Percentiles rank a stretch among this genome's conserved stretches.
Evolutionary conservation across 2,329 filamentous ascomycete genomes (phyloP).

Genomic region (Fusarium torulosum): DNA sequence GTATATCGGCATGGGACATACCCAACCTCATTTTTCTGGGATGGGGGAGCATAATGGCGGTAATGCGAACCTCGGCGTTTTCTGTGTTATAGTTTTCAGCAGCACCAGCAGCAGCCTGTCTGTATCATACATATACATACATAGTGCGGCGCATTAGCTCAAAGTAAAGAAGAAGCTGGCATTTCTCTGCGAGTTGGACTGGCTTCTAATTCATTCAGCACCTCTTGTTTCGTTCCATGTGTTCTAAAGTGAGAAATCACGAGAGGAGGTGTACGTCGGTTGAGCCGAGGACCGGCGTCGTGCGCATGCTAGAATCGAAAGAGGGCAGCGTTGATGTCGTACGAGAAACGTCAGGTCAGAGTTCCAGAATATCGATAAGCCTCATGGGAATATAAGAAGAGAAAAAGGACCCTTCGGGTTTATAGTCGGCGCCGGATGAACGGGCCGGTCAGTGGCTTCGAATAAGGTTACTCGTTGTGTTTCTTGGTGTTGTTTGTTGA

Average conservation of each 20-base stretch:
- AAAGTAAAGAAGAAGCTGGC: constrained; percentile 22
- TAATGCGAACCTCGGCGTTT: constrained; percentile 39
- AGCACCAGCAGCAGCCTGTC: constrained; percentile 4
- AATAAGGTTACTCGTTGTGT: neutral
- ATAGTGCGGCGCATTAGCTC: constrained; percentile 12
- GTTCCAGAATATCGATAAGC: constrained; percentile 5
- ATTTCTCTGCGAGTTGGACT: constrained; percentile 20
- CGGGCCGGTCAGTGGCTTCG: constrained; percentile 17
- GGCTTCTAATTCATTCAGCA: constrained; percentile 26
- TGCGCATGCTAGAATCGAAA: constrained; percentile 24
- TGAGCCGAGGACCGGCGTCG: constrained; percentile 10
- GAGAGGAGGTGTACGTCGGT: neutral
- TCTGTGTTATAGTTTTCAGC: constrained; percentile 16
- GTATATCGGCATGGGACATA: constrained; percentile 39
- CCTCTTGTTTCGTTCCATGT: neutral
- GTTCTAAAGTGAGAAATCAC: neutral
- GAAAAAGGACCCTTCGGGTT: neutral
- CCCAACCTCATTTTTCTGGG: constrained; percentile 31
- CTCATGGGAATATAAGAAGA: neutral
- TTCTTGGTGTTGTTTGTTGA: constrained; percentile 11
- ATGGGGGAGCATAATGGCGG: constrained; percentile 19
- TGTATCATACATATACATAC: neutral
- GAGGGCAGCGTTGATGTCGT: constrained; percentile 34
- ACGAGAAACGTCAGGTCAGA: constrained; percentile 26
- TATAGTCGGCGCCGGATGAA: constrained; percentile 22